Conservation (phyloP, 768 basidiomycete genomes). For the Mycena venus region DNA sequence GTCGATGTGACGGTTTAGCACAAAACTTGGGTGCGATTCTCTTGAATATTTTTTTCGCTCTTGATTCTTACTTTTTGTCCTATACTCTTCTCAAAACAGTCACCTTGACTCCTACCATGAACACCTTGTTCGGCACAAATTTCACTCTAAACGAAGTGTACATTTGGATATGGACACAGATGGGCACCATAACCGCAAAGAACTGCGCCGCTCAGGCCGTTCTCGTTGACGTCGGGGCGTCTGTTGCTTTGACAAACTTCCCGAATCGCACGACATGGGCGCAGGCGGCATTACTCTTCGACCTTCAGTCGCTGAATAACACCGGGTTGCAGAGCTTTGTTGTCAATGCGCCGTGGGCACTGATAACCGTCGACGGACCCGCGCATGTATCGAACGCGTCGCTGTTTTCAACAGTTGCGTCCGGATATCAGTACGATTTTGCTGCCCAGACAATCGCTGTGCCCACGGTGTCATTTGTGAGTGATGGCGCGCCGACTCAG, state of each 20-base stretch:
- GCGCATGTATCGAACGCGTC: slow-evolving; percentile 40
- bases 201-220: slow-evolving; percentile 68
- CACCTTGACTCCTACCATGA: slow-evolving; percentile 62
- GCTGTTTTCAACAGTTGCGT: slow-evolving; percentile 55
- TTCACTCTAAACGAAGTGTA: slow-evolving; percentile 60
- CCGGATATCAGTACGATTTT: slow-evolving; percentile 73
- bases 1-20: slow-evolving; percentile 67
- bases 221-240: slow-evolving; percentile 67
- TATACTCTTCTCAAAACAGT: slow-evolving; percentile 37
- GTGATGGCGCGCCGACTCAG: slow-evolving; percentile 59
- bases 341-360: slow-evolving; percentile 61
- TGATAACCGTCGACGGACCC: slow-evolving; percentile 58
- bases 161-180: slow-evolving; percentile 62
- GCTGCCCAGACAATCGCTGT: slow-evolving; percentile 64
- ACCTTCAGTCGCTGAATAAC: slow-evolving; percentile 46
- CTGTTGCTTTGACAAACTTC: slow-evolving; percentile 51
- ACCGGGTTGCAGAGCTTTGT: slow-evolving; percentile 60
- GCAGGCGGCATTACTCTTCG: slow-evolving; percentile 72
- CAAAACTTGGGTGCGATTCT: slow-evolving; percentile 51
- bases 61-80: not conserved
- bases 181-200: slow-evolving; percentile 55
- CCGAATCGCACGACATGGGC: slow-evolving; percentile 72
- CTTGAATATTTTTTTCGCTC: not conserved
- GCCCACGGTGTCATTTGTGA: slow-evolving; percentile 59
- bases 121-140: slow-evolving; percentile 61